Evolutionary conservation across 768 basidiomycete genomes (phyloP).

Genomic region (Boletus insuetus): DNA sequence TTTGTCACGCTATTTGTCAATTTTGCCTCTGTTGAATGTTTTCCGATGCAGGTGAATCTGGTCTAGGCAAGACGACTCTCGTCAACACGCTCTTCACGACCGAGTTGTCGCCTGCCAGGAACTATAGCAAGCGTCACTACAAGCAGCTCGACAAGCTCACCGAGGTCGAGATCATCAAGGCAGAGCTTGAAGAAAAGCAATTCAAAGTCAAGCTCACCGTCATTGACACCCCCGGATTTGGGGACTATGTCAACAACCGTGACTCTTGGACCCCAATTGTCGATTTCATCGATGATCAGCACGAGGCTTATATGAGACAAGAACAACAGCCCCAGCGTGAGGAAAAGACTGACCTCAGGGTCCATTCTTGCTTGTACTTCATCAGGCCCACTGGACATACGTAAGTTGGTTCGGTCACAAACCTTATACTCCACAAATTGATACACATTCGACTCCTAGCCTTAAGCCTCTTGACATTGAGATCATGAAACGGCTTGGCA

Average conservation of each 20-base stretch:
- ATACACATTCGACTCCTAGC: slow-evolving; percentile 29
- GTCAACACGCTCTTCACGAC: slow-evolving; percentile 99
- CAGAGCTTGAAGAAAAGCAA: slow-evolving; percentile 97
- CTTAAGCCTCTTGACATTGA: slow-evolving; percentile 98
- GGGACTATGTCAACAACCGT: slow-evolving; percentile 99
- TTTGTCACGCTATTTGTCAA: slow-evolving; percentile 26
- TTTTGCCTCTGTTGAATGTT: background rate
- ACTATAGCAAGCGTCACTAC: slow-evolving; percentile 82
- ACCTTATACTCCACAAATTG: background rate
- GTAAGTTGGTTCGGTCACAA: slow-evolving; percentile 46
- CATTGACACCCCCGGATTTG: slow-evolving; percentile 98
- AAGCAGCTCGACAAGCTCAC: slow-evolving; percentile 99
- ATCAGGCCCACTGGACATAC: slow-evolving; percentile 95
- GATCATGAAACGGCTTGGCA: slow-evolving; percentile 99
- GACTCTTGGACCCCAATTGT: slow-evolving; percentile 98
- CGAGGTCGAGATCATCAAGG: slow-evolving; percentile 99
- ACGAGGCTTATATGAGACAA: slow-evolving; percentile 94
- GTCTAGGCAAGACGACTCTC: slow-evolving; percentile 94
- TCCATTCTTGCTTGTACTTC: slow-evolving; percentile 97
- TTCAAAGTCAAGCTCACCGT: slow-evolving; percentile 99
- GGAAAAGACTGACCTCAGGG: slow-evolving; percentile 92
- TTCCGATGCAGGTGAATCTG: slow-evolving; percentile 76
- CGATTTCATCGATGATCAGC: slow-evolving; percentile 97
- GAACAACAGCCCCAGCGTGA: slow-evolving; percentile 97
- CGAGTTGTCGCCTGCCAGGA: slow-evolving; percentile 88